Conservation (phyloP, 352 stramenopile genomes). For the Globisporangium polare region DNA sequence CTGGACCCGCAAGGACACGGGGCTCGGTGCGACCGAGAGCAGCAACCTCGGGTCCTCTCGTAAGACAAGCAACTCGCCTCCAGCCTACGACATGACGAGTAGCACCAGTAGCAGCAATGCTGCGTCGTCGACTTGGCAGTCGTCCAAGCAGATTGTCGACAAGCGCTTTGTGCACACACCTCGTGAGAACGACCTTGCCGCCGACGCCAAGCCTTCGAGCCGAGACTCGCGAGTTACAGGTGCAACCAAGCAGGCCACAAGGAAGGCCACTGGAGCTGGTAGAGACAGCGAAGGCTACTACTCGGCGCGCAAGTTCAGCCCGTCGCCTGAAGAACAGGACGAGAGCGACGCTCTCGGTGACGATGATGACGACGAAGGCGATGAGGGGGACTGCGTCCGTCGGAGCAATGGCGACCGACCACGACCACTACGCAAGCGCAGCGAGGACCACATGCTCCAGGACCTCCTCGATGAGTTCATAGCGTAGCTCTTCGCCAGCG, state of each 20-base stretch:
- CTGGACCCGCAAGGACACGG: constrained; percentile 13
- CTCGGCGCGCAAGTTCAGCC: constrained; percentile 29
- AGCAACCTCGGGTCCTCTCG: constrained; percentile 10
- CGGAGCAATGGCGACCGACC: neutral
- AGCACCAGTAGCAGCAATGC: neutral
- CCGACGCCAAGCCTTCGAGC: constrained; percentile 16
- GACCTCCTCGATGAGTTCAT: constrained; percentile 76
- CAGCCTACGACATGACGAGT: constrained; percentile 1
- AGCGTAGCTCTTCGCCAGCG: constrained; percentile 8
- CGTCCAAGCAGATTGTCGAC: constrained; percentile 10
- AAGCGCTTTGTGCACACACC: constrained; percentile 11
- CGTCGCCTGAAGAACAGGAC: constrained; percentile 32
- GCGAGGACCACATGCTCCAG: constrained; percentile 49
- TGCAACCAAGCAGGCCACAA: neutral
- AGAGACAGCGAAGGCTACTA: constrained; percentile 12
- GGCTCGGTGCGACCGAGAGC: neutral
- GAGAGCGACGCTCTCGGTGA: constrained; percentile 20
- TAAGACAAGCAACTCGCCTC: constrained; percentile 10
- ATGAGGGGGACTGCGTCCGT: neutral
- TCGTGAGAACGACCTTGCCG: constrained; percentile 17
- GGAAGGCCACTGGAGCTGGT: neutral
- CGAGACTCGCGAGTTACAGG: constrained; percentile 3
- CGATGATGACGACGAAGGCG: constrained; percentile 12
- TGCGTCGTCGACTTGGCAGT: neutral
- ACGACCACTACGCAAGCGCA: constrained; percentile 9